Percentiles rank a stretch among this genome's conserved stretches.
Evolutionary conservation across 2,329 filamentous ascomycete species (phyloP).

Genomic region (Paraphaeosphaeria sporulosa): DNA sequence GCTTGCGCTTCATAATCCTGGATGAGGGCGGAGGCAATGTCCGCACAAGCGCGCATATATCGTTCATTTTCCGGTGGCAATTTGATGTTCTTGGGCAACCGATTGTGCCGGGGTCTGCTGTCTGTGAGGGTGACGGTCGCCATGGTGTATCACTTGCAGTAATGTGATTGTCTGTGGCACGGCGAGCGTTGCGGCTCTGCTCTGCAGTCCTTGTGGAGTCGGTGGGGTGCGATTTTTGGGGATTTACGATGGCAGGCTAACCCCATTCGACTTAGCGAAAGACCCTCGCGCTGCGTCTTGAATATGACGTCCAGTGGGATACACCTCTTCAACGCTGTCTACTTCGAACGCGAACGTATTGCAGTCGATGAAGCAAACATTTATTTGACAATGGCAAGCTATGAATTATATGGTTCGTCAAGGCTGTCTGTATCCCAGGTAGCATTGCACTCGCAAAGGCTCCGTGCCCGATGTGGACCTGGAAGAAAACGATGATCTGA

Average conservation of each 20-base stretch:
- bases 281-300: background rate
- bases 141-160: constrained; percentile 54
- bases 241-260: constrained; percentile 13
- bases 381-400: too few relatives aligned
- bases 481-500: background rate
- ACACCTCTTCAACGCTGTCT: background rate
- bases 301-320: background rate
- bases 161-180: constrained; percentile 26
- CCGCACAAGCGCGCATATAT: constrained; percentile 91
- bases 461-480: too few relatives aligned
- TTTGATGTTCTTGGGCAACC: constrained; percentile 73
- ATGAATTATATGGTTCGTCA: too few relatives aligned
- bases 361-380: too few relatives aligned
- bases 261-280: constrained; percentile 1
- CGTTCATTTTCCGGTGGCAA: constrained; percentile 93
- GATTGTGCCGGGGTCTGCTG: constrained; percentile 54
- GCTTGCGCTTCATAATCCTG: constrained; percentile 88
- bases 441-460: background rate
- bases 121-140: constrained; percentile 69
- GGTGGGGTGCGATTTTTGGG: constrained; percentile 29
- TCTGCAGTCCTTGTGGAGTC: constrained; percentile 32
- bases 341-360: background rate
- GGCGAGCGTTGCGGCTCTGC: constrained; percentile 31
- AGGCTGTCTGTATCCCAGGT: too few relatives aligned
- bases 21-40: constrained; percentile 92